phyloP scores from a whole-genome alignment of 805 yeast genomes.

The Candida caryicola region DNA sequence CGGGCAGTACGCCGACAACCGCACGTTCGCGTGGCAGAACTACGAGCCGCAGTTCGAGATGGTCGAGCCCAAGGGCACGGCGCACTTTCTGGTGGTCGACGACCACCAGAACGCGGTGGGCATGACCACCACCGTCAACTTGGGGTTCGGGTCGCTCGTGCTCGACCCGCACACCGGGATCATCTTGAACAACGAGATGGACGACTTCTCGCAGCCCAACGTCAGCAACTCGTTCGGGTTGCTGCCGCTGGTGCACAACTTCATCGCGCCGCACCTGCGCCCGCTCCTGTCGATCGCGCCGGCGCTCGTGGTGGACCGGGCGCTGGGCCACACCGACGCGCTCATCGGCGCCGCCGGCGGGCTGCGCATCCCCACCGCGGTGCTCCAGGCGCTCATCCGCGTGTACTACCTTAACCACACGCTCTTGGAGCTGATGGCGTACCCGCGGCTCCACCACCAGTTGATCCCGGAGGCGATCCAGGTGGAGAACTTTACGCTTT shows the following conservation, averaged over 20 bases:
- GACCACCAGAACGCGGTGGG: slow-evolving; percentile 71
- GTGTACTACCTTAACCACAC: slow-evolving; percentile 55
- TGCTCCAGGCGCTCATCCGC: slow-evolving; percentile 76
- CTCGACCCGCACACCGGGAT: slow-evolving; percentile 82
- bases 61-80: slow-evolving; percentile 84
- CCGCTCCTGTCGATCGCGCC: slow-evolving; percentile 88
- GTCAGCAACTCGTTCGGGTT: slow-evolving; percentile 73
- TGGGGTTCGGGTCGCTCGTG: slow-evolving; percentile 77
- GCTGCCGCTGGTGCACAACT: slow-evolving; percentile 78
- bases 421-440: slow-evolving; percentile 66
- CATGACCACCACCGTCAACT: slow-evolving; percentile 84
- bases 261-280: slow-evolving; percentile 68
- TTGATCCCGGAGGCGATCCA: slow-evolving; percentile 67
- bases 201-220: slow-evolving; percentile 79
- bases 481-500: slow-evolving; percentile 53
- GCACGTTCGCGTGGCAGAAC: slow-evolving; percentile 65
- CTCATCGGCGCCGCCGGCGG: slow-evolving; percentile 96
- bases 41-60: slow-evolving; percentile 78
- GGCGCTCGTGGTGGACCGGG: slow-evolving; percentile 50
- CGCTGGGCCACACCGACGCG: slow-evolving; percentile 45
- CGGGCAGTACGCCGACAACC: slow-evolving; percentile 48
- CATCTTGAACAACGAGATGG: slow-evolving; percentile 88
- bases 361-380: slow-evolving; percentile 76
- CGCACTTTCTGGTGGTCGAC: slow-evolving; percentile 83
- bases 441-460: slow-evolving; percentile 88